phyloP scores from a whole-genome alignment of 2,329 filamentous ascomycete species.

The Colletotrichum destructivum region DNA sequence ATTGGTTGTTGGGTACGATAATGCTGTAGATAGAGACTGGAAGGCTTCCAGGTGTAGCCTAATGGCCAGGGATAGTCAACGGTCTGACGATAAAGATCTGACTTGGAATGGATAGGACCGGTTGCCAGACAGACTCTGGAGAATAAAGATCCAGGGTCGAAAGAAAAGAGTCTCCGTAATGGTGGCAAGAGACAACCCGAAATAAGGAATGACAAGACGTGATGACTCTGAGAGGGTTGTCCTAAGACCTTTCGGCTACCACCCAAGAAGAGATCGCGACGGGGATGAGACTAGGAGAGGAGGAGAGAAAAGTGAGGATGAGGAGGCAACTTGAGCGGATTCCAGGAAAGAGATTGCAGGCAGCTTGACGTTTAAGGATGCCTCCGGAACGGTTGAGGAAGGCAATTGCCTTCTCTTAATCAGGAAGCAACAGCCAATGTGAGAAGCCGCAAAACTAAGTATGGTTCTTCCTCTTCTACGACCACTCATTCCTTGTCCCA shows the following conservation, averaged over 20 bases:
- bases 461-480: not conserved
- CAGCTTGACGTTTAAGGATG: not conserved
- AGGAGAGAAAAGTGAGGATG: not conserved
- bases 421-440: not conserved
- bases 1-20: not conserved
- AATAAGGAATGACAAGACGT: not conserved
- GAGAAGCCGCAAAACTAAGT: not conserved
- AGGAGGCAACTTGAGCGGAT: not conserved
- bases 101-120: not conserved
- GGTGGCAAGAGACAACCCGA: not conserved
- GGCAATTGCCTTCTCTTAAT: not conserved
- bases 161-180: not conserved
- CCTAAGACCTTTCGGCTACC: conserved; percentile 10
- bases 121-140: not conserved
- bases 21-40: not conserved
- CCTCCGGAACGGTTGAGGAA: not conserved
- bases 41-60: not conserved
- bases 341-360: not conserved
- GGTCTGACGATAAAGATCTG: not conserved
- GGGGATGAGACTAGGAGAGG: not conserved
- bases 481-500: not conserved
- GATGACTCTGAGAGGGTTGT: not conserved
- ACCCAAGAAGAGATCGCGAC: conserved; percentile 15
- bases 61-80: not conserved
- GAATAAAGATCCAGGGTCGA: not conserved